Evolutionary conservation across 495 filamentous ascomycete genomes (phyloP).

Genomic region (Letharia columbiana): DNA sequence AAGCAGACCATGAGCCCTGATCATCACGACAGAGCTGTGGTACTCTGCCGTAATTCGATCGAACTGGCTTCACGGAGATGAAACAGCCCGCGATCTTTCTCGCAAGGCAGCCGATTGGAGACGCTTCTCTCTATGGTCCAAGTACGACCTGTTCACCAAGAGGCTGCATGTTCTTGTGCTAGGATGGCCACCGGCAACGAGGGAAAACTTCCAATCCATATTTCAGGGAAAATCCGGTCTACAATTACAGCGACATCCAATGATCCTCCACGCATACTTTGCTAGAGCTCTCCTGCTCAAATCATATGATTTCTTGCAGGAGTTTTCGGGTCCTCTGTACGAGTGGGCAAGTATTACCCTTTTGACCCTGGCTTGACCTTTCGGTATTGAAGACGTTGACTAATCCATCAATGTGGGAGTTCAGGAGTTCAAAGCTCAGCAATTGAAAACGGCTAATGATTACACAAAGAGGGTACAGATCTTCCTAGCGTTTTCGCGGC

Average conservation of each 20-base stretch:
- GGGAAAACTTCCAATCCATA: conserved; percentile 8
- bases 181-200: conserved; percentile 12
- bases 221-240: conserved; percentile 2
- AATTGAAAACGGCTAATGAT: conserved; percentile 16
- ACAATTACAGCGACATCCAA: conserved; percentile 14
- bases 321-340: conserved; percentile 13
- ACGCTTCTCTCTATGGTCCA: conserved; percentile 13
- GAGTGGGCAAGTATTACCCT: conserved; percentile 7
- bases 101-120: conserved; percentile 9
- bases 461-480: conserved; percentile 13
- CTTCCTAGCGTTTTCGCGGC: conserved; percentile 13
- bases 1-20: not conserved
- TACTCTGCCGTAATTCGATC: conserved; percentile 17
- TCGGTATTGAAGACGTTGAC: not conserved
- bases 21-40: conserved; percentile 15
- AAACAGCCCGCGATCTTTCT: conserved; percentile 16
- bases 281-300: conserved; percentile 1
- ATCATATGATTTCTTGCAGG: conserved; percentile 14
- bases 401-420: conserved; percentile 7
- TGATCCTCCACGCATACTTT: conserved; percentile 16
- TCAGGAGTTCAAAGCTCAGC: conserved; percentile 18
- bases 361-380: not conserved
- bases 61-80: conserved; percentile 6
- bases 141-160: conserved; percentile 12
- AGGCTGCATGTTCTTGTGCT: conserved; percentile 13